phyloP scores from a whole-genome alignment of 345 rosid genomes.

The Cardamine resedifolia region DNA sequence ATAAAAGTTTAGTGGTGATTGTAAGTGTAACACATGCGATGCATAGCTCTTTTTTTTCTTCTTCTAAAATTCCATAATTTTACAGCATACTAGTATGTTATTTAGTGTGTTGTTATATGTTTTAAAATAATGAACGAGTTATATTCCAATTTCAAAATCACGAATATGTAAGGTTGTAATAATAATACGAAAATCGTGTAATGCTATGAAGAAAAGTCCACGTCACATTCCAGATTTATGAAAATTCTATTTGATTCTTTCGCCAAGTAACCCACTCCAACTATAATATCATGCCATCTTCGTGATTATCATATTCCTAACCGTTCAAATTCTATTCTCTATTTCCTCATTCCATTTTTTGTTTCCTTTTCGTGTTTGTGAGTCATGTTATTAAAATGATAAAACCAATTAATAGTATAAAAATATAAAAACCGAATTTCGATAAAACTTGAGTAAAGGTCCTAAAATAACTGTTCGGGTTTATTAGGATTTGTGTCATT shows the following conservation, averaged over 20 bases:
- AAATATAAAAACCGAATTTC: not conserved
- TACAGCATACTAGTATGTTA: not conserved
- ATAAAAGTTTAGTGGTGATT: not conserved
- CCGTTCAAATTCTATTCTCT: conserved; percentile 22
- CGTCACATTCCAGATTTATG: conserved; percentile 30
- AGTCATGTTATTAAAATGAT: not conserved
- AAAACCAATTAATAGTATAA: not conserved
- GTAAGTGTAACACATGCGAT: not conserved
- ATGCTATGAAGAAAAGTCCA: conserved; percentile 1
- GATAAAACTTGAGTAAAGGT: conserved; percentile 6
- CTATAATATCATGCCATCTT: conserved; percentile 42
- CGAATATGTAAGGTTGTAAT: conserved; percentile 9
- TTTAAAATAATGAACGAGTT: not conserved
- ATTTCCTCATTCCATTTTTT: not conserved
- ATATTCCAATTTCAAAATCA: not conserved
- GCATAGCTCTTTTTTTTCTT: not conserved
- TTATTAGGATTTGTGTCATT: conserved; percentile 33
- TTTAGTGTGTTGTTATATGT: not conserved
- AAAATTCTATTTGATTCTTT: conserved; percentile 34
- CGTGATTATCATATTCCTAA: conserved; percentile 33
- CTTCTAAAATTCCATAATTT: too few species aligned
- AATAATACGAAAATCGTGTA: not conserved
- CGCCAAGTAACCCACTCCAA: conserved; percentile 39
- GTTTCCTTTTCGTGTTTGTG: not conserved
- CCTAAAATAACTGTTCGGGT: conserved; percentile 23